Percentiles rank a stretch among this genome's conserved stretches.
These are phyloP conservation scores for Podaxis sp. DNA, from an alignment of 768 basidiomycete species.

Conservation along the genomic window DNA sequence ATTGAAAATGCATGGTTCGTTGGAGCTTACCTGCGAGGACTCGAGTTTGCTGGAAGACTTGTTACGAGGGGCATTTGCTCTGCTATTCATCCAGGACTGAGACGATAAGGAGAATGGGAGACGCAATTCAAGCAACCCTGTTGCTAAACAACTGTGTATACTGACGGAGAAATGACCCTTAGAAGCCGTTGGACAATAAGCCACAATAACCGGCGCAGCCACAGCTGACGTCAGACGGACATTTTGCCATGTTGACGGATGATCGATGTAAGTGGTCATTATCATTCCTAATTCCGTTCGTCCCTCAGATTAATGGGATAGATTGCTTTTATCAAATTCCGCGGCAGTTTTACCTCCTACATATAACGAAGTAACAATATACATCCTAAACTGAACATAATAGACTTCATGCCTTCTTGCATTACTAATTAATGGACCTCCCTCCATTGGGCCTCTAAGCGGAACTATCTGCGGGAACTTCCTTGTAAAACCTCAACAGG, in stretches of 20 bases:
- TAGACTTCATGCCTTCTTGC: neutral
- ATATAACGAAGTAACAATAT: neutral
- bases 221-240: neutral
- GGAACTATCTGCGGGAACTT: constrained; percentile 27
- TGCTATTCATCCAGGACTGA: neutral
- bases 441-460: neutral
- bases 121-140: neutral
- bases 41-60: constrained; percentile 20
- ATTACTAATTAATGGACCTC: neutral
- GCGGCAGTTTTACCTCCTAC: neutral
- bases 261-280: neutral
- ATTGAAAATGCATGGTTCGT: neutral
- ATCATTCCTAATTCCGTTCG: neutral
- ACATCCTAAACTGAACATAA: neutral
- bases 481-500: constrained; percentile 81
- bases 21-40: constrained; percentile 22
- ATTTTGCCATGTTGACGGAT: neutral
- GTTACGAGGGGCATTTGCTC: constrained; percentile 23
- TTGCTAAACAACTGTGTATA: neutral
- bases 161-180: neutral
- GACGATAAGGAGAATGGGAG: neutral
- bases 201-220: constrained; percentile 1
- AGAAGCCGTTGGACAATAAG: neutral
- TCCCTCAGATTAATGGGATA: no score
- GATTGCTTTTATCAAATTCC: neutral